A percentile compares a stretch with the other conserved stretches of the same genome.
Evolutionary conservation across 352 stramenopile species (phyloP).

Genomic region (Pythium oligandrum): DNA sequence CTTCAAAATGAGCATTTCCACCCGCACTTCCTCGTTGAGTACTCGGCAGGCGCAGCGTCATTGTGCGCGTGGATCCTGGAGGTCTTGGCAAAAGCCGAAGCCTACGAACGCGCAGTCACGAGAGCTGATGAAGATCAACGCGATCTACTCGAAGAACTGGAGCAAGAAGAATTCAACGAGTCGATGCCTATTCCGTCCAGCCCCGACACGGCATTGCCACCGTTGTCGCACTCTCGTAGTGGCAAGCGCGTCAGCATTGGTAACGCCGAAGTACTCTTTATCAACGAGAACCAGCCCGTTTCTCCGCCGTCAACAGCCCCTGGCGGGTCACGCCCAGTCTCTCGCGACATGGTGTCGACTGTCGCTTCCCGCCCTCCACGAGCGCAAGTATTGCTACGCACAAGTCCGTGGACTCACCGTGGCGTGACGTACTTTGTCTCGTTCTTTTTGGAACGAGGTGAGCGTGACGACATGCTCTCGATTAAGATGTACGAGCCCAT

Average conservation of each 20-base stretch:
- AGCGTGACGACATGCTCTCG: slow-evolving; percentile 29
- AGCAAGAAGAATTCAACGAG: slow-evolving; percentile 39
- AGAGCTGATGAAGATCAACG: slow-evolving; percentile 42
- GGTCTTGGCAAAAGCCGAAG: slow-evolving; percentile 29
- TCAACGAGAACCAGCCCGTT: slow-evolving; percentile 66
- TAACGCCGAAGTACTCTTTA: slow-evolving; percentile 59
- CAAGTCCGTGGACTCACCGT: slow-evolving; percentile 62
- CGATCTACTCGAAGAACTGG: slow-evolving; percentile 50
- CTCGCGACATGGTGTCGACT: background rate
- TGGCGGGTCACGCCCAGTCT: background rate
- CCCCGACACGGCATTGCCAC: slow-evolving; percentile 3
- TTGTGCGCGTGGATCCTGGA: slow-evolving; percentile 68
- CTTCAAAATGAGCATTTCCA: slow-evolving; percentile 70
- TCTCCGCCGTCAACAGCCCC: slow-evolving; percentile 13
- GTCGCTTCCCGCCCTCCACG: background rate
- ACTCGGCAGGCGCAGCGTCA: slow-evolving; percentile 41
- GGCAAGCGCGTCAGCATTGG: slow-evolving; percentile 61
- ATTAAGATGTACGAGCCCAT: slow-evolving; percentile 80
- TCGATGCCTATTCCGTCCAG: background rate
- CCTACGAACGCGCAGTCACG: slow-evolving; percentile 25
- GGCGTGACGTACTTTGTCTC: slow-evolving; percentile 75
- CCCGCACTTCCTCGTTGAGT: slow-evolving; percentile 48
- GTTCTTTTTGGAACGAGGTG: slow-evolving; percentile 50
- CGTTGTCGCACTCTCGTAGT: background rate
- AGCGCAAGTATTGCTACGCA: slow-evolving; percentile 35